A percentile compares a stretch with the other conserved stretches of the same genome.
phyloP scores from a whole-genome alignment of 176 grass and related monocot species.

The Aegilops speltoides region DNA sequence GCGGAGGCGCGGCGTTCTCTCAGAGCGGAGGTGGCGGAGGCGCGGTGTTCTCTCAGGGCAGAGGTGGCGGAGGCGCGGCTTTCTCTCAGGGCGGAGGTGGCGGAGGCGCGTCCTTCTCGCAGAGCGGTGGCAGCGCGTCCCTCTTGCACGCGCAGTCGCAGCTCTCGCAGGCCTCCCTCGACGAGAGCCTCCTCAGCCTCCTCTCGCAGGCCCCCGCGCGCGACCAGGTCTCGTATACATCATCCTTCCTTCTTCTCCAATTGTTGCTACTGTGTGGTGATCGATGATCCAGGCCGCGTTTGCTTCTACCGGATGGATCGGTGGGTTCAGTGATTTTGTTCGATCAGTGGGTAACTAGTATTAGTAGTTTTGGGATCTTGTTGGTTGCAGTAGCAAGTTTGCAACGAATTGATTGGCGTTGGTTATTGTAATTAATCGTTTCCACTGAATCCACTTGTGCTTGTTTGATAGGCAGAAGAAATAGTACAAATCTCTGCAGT shows the following conservation, averaged over 20 bases:
- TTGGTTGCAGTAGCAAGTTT: neutral
- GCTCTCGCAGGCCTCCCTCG: slow-evolving; percentile 69
- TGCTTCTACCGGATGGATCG: neutral
- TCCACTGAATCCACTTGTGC: neutral
- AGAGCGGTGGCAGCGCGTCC: slow-evolving; percentile 43
- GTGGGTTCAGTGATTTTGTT: neutral
- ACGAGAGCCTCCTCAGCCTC: slow-evolving; percentile 54
- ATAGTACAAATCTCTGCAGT: neutral
- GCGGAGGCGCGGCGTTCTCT: neutral
- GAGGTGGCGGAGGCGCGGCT: neutral
- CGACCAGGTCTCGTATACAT: slow-evolving; percentile 52
- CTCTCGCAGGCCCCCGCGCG: slow-evolving; percentile 9
- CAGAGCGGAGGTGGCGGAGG: neutral
- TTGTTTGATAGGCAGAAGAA: neutral
- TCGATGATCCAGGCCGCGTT: neutral
- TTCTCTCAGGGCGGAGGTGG: neutral
- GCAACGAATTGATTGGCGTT: neutral
- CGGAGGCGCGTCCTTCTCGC: neutral
- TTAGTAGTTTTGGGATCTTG: neutral
- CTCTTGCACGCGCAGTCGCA: slow-evolving; percentile 79
- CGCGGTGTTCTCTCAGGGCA: neutral
- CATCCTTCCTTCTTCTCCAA: neutral
- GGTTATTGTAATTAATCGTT: neutral
- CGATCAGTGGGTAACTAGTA: slow-evolving; percentile 5
- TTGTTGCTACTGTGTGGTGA: neutral